Evolutionary conservation across 352 stramenopile genomes (phyloP).

Genomic region (Phytophthora pseudosyringae): DNA sequence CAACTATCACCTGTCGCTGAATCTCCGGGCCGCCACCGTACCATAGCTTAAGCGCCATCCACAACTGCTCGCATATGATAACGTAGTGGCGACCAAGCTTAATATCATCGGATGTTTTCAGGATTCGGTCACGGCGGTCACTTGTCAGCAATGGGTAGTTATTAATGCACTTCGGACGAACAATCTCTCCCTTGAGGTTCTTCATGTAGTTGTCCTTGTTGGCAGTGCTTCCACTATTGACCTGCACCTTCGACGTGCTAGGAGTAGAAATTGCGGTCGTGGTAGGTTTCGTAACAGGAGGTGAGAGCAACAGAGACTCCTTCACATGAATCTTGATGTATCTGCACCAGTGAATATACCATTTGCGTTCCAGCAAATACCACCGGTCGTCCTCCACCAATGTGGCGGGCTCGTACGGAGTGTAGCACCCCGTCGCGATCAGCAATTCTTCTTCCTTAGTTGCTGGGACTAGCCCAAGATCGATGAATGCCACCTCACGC

Average conservation of each 20-base stretch:
- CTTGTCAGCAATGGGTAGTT: slow-evolving; percentile 79
- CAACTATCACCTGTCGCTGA: slow-evolving; percentile 80
- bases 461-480: slow-evolving; percentile 72
- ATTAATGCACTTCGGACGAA: slow-evolving; percentile 85
- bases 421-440: slow-evolving; percentile 79
- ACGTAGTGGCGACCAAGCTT: slow-evolving; percentile 85
- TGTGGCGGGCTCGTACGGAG: slow-evolving; percentile 65
- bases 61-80: slow-evolving; percentile 88
- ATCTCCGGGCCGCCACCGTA: slow-evolving; percentile 92
- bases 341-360: slow-evolving; percentile 87
- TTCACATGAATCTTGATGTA: slow-evolving; percentile 68
- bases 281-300: slow-evolving; percentile 19
- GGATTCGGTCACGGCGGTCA: slow-evolving; percentile 71
- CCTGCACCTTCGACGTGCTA: slow-evolving; percentile 47
- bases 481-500: slow-evolving; percentile 85
- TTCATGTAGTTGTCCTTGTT: slow-evolving; percentile 74
- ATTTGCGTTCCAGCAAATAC: slow-evolving; percentile 86
- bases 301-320: slow-evolving; percentile 37
- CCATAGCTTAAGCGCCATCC: slow-evolving; percentile 91
- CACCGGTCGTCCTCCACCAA: slow-evolving; percentile 86
- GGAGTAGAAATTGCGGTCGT: slow-evolving; percentile 32
- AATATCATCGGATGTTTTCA: slow-evolving; percentile 79
- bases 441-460: slow-evolving; percentile 83
- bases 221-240: slow-evolving; percentile 29
- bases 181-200: slow-evolving; percentile 80